Evolutionary conservation across 495 filamentous ascomycete genomes (phyloP), one percentile per base, ranked within the genome.

Genomic region (Penicillium pulvis): DNA sequence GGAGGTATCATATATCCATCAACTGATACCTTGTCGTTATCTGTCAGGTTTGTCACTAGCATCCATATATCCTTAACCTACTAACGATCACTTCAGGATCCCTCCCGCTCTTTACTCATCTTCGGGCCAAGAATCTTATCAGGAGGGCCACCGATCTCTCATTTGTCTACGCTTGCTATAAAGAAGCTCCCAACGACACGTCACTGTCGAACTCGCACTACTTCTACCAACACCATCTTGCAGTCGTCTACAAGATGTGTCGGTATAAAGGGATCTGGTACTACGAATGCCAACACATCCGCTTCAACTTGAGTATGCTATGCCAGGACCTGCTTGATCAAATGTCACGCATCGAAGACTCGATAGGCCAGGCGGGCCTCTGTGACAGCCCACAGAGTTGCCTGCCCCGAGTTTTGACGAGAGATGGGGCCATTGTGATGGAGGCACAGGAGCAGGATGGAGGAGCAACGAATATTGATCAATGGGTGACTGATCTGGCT

Each of bases 261-360:
- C 48, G 56, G 4, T 70, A 63, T 49, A 28, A 42, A 9, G 67
- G 62, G 4, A 59, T 60, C 10, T 55, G 44, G 35, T 63, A 59
- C 47, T 23, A 24, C 11, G 57, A 55, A 6, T 70, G 67, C 61
- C 57, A 61, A 30, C 58, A 66, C 49, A 53, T 62, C 10, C 63
- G 61, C n/a, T 71, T 74, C 53, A 39, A 61, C 4, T 42, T 71
- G 1, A 47, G 60, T 35, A 14, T 51, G 17, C 70, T 71, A 61
- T 75, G 70, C 49, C 54, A 28, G 1, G 30, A 28, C 3, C 17
- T 65, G 0, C 47, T 61, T 7, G 4, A 16, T n/a, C 51, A 75
- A 49, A 57, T 45, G 35, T 45, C 11, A 54, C 55, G 61, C 0
- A 62, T 64, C 51, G 60, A 61, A 16, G 49, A 62, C 14, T 47